Evolutionary conservation across 176 grass and related monocot genomes (phyloP).

Genomic region (Oryza glumipatula): DNA sequence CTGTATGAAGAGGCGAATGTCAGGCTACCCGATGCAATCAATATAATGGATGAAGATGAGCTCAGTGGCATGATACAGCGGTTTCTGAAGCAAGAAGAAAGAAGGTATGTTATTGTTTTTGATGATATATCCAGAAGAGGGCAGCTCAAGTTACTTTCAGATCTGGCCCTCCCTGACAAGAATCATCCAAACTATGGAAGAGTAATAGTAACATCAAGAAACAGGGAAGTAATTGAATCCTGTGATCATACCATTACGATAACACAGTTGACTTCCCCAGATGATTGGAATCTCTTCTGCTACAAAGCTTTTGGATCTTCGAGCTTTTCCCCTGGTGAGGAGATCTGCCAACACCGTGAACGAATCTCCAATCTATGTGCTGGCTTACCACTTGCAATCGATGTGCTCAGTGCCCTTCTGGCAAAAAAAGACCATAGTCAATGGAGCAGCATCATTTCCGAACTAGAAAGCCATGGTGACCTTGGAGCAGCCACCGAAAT

Average conservation of each 20-base stretch:
- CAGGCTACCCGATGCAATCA: conserved; percentile 12
- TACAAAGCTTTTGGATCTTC: conserved; percentile 23
- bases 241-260: conserved; percentile 10
- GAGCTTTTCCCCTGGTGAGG: background rate
- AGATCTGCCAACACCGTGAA: background rate
- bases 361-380: conserved; percentile 23
- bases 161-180: conserved; percentile 4
- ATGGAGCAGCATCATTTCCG: conserved; percentile 2
- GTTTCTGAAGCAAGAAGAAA: background rate
- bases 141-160: conserved; percentile 2
- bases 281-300: conserved; percentile 20
- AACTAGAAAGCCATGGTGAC: background rate
- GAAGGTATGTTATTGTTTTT: conserved; percentile 16
- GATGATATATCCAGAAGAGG: conserved; percentile 16
- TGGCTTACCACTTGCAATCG: conserved; percentile 28
- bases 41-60: conserved; percentile 28
- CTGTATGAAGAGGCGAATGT: conserved; percentile 18
- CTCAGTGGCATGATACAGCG: conserved; percentile 5
- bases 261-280: background rate
- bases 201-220: conserved; percentile 25
- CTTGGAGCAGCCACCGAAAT: conserved; percentile 23
- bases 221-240: conserved; percentile 5
- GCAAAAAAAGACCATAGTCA: conserved; percentile 13
- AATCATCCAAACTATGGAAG: conserved; percentile 15
- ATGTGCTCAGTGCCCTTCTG: conserved; percentile 3